Evolutionary conservation across 2,329 filamentous ascomycete genomes (phyloP).

Genomic region (Hypoxylon sp.): DNA sequence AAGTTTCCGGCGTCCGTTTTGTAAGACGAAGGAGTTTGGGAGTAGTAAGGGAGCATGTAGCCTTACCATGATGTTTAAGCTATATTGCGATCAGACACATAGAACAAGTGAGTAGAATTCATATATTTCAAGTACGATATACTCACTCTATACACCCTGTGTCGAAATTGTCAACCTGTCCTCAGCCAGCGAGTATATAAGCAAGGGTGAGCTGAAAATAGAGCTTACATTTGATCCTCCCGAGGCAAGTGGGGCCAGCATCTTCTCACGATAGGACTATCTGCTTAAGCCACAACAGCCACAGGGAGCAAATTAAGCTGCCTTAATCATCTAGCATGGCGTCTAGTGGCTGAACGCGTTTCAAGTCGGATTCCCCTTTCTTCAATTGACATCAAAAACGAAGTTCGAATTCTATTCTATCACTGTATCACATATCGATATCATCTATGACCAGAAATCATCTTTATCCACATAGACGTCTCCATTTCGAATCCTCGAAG

Average conservation of each 20-base stretch:
- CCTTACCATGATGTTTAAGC: slow-evolving; percentile 29
- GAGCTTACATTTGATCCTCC: slow-evolving; percentile 1
- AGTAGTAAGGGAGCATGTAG: neutral
- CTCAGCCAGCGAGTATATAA: neutral
- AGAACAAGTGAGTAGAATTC: neutral
- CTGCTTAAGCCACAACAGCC: slow-evolving; percentile 10
- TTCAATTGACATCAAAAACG: neutral
- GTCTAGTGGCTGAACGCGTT: neutral
- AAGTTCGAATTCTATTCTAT: too few relatives aligned
- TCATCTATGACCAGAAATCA: neutral
- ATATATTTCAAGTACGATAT: neutral
- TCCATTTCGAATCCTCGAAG: neutral
- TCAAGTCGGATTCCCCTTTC: neutral
- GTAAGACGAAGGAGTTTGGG: neutral
- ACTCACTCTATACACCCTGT: neutral
- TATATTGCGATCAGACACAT: neutral
- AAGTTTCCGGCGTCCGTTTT: neutral
- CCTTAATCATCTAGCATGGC: too few relatives aligned
- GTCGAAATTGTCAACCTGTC: neutral
- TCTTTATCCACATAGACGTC: slow-evolving; percentile 14
- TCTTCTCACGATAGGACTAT: neutral
- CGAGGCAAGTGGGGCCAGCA: slow-evolving; percentile 16
- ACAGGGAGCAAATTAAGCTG: neutral
- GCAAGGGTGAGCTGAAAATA: slow-evolving; percentile 1
- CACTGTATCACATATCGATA: too few relatives aligned